These are phyloP conservation scores for Colletotrichum ledebouriae DNA, from an alignment of 2,329 filamentous ascomycete species.

Conservation along the genomic window DNA sequence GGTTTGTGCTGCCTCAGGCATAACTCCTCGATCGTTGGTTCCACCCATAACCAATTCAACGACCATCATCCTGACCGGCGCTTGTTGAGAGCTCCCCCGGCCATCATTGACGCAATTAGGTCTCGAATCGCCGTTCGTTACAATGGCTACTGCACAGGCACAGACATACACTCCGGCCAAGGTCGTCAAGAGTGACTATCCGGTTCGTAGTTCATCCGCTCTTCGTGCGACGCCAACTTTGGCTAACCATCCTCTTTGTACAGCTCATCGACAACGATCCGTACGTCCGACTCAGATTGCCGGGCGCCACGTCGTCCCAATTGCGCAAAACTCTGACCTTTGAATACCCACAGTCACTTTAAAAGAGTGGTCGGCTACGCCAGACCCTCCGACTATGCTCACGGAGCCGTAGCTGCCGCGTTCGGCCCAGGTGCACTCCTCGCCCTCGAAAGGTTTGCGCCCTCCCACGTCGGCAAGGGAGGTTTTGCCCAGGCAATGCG, in stretches of 20 bases:
- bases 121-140: conserved; percentile 34
- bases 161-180: conserved; percentile 75
- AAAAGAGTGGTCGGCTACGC: conserved; percentile 91
- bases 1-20: conserved; percentile 18
- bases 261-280: conserved; percentile 99
- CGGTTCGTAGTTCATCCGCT: conserved; percentile 70
- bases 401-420: conserved; percentile 77
- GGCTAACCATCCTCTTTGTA: conserved; percentile 47
- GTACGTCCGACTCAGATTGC: conserved; percentile 18
- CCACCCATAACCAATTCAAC: conserved; percentile 27
- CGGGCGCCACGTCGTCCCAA: not conserved
- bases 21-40: not conserved
- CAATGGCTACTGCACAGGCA: conserved; percentile 47
- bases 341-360: conserved; percentile 76
- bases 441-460: conserved; percentile 85
- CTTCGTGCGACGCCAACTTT: conserved; percentile 37
- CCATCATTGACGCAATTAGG: conserved; percentile 29
- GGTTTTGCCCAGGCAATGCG: conserved; percentile 89
- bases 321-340: conserved; percentile 10
- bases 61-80: not conserved
- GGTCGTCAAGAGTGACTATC: conserved; percentile 85
- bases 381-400: conserved; percentile 83
- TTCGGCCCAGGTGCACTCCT: conserved; percentile 81
- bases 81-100: not conserved
- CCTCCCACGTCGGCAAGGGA: conserved; percentile 85